Conservation (phyloP, 2,329 filamentous ascomycete genomes). For the Mariannaea sp. region DNA sequence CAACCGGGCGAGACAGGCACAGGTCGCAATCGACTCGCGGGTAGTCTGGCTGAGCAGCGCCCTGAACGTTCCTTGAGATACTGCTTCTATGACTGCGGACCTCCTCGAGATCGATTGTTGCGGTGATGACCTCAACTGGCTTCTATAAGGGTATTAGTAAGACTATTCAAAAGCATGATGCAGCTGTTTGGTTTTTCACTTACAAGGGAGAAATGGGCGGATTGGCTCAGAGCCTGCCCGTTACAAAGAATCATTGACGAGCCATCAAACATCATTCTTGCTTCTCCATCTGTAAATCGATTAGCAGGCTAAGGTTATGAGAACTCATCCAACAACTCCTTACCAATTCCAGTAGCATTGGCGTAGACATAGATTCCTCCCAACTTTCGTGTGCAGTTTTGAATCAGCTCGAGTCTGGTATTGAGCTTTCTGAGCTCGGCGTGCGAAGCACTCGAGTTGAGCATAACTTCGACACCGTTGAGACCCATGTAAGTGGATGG, state of each 20-base stretch:
- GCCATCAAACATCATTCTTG: constrained; percentile 49
- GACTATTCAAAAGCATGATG: too few species aligned
- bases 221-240: constrained; percentile 63
- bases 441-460: constrained; percentile 41
- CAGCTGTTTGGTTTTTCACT: constrained; percentile 41
- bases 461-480: constrained; percentile 71
- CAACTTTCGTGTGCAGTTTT: constrained; percentile 65
- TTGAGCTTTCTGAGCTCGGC: constrained; percentile 62
- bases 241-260: constrained; percentile 68
- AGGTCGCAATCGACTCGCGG: constrained; percentile 40
- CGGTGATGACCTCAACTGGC: constrained; percentile 68
- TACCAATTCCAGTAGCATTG: constrained; percentile 28
- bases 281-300: background rate
- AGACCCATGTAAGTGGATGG: constrained; percentile 7
- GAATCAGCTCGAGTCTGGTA: constrained; percentile 66
- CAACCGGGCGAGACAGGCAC: constrained; percentile 29
- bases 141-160: too few species aligned
- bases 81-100: constrained; percentile 65
- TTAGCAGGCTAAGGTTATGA: too few species aligned
- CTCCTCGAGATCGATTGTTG: constrained; percentile 72
- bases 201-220: constrained; percentile 62
- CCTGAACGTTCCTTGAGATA: constrained; percentile 62
- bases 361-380: constrained; percentile 61
- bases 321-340: too few species aligned
- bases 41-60: constrained; percentile 47